Percentiles rank a stretch among this genome's conserved stretches.
Evolutionary conservation across 176 grass and related monocot species (phyloP).

Genomic region (Zoysia japonica): DNA sequence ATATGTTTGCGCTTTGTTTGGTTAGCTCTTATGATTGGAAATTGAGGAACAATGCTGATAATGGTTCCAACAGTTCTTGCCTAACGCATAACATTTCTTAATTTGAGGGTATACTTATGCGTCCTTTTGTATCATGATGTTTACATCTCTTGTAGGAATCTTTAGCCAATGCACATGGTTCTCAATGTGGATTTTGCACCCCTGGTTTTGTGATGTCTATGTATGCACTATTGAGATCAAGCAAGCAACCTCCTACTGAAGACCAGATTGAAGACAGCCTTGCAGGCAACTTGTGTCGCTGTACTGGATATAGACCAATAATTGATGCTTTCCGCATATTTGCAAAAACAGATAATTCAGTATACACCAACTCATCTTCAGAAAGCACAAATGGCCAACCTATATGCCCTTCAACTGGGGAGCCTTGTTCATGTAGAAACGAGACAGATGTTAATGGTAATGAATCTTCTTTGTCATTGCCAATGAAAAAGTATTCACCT

Average conservation of each 20-base stretch:
- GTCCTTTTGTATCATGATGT: slow-evolving; percentile 16
- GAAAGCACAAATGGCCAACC: slow-evolving; percentile 44
- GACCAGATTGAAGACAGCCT: slow-evolving; percentile 92
- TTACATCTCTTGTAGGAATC: slow-evolving; percentile 68
- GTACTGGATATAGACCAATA: slow-evolving; percentile 96
- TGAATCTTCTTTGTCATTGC: slow-evolving; percentile 30
- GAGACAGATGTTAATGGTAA: slow-evolving; percentile 29
- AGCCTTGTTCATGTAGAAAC: slow-evolving; percentile 80
- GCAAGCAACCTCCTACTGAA: slow-evolving; percentile 68
- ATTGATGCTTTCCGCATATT: slow-evolving; percentile 94
- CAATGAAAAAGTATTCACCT: slow-evolving; percentile 56
- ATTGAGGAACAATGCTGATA: slow-evolving; percentile 26
- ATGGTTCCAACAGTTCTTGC: background rate
- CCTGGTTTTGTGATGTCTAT: slow-evolving; percentile 99
- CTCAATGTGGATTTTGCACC: slow-evolving; percentile 98
- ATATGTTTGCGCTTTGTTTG: slow-evolving; percentile 1
- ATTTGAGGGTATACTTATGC: background rate
- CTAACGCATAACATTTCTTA: background rate
- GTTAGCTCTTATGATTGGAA: background rate
- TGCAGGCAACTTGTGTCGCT: slow-evolving; percentile 94
- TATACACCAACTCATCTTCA: slow-evolving; percentile 65
- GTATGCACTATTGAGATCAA: slow-evolving; percentile 92
- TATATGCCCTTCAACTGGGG: slow-evolving; percentile 89
- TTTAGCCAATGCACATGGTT: slow-evolving; percentile 83
- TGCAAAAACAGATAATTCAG: slow-evolving; percentile 81